A percentile compares a stretch with the other conserved stretches of the same genome.
phyloP scores from a whole-genome alignment of 345 rosid genomes.

The Raphanus sativus region DNA sequence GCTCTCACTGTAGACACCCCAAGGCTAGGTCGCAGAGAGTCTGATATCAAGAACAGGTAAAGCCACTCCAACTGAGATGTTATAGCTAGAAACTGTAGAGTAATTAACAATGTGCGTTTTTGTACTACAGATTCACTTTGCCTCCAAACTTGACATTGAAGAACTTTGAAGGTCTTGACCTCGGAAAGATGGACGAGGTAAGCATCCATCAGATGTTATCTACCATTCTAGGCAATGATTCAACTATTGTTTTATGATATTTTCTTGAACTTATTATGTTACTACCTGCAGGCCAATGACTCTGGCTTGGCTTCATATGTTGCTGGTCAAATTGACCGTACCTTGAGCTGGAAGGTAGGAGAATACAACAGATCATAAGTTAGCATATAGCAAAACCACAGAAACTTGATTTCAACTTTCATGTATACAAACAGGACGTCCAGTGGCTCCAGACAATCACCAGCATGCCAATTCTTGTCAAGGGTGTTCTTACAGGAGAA shows the following conservation, averaged over 20 bases:
- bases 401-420: background rate
- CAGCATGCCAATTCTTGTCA: conserved; percentile 73
- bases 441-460: conserved; percentile 88
- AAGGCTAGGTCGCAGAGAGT: conserved; percentile 81
- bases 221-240: background rate
- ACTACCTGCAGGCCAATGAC: conserved; percentile 65
- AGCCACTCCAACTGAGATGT: background rate
- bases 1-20: conserved; percentile 91
- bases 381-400: background rate
- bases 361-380: background rate
- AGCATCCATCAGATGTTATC: background rate
- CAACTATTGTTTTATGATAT: too few relatives aligned
- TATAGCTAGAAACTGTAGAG: background rate
- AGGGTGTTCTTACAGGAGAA: conserved; percentile 81
- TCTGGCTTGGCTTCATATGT: conserved; percentile 86
- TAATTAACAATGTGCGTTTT: background rate
- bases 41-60: conserved; percentile 85
- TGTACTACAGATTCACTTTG: conserved; percentile 59
- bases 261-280: too few relatives aligned
- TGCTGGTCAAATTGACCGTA: conserved; percentile 75
- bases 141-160: conserved; percentile 61
- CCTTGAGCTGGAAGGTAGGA: conserved; percentile 86
- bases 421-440: conserved; percentile 49
- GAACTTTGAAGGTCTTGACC: conserved; percentile 1
- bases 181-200: conserved; percentile 53